phyloP scores from a whole-genome alignment of 2,329 filamentous ascomycete species.

The Bipolaris gigantea region DNA sequence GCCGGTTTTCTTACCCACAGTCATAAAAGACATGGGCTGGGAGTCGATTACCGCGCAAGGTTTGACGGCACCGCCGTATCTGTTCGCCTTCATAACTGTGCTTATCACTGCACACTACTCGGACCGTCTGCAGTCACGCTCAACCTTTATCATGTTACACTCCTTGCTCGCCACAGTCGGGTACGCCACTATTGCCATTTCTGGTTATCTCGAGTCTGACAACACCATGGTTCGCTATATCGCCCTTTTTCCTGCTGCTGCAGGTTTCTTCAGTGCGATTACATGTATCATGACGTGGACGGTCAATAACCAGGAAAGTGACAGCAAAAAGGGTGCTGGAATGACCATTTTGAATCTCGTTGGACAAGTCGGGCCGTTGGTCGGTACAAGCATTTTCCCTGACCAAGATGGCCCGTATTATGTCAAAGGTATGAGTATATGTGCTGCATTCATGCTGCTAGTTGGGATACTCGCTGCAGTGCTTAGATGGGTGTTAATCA shows the following conservation, averaged over 20 bases:
- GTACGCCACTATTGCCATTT: conserved; percentile 63
- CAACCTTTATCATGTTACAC: conserved; percentile 67
- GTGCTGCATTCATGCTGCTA: conserved; percentile 54
- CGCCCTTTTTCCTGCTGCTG: conserved; percentile 74
- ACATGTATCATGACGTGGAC: conserved; percentile 86
- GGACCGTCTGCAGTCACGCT: conserved; percentile 66
- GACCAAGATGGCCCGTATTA: conserved; percentile 54
- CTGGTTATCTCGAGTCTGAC: conserved; percentile 48
- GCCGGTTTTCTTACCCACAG: conserved; percentile 83
- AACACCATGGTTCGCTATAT: conserved; percentile 61
- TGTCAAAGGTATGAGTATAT: conserved; percentile 54
- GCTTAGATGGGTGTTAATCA: conserved; percentile 47
- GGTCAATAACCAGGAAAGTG: conserved; percentile 78
- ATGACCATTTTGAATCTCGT: conserved; percentile 81
- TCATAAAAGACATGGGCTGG: conserved; percentile 76
- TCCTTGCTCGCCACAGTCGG: conserved; percentile 67
- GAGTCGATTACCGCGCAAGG: conserved; percentile 69
- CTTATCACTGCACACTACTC: conserved; percentile 73
- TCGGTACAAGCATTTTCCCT: conserved; percentile 60
- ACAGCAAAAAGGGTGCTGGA: conserved; percentile 70
- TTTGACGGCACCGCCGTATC: conserved; percentile 78
- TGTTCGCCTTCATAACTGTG: conserved; percentile 72
- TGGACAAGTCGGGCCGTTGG: conserved; percentile 74
- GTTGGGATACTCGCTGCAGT: conserved; percentile 49
- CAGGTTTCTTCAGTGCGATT: conserved; percentile 84